phyloP scores from a whole-genome alignment of 495 filamentous ascomycete species.

The Daldinia loculata region DNA sequence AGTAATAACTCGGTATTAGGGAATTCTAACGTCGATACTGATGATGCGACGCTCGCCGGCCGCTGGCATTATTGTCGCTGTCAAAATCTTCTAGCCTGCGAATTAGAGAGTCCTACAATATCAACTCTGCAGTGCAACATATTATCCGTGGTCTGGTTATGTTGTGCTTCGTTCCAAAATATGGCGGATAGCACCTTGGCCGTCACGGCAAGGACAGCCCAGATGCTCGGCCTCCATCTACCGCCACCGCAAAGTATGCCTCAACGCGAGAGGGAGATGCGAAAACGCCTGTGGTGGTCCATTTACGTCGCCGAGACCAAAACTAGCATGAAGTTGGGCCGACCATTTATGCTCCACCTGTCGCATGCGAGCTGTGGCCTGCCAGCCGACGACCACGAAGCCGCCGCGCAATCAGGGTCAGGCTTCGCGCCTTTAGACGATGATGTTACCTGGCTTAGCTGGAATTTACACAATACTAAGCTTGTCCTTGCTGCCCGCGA shows the following conservation, averaged over 20 bases:
- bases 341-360: slow-evolving; percentile 49
- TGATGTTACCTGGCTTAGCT: slow-evolving; percentile 42
- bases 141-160: slow-evolving; percentile 56
- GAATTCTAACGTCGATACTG: slow-evolving; percentile 31
- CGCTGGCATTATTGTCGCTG: slow-evolving; percentile 53
- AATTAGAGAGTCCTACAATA: slow-evolving; percentile 58
- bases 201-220: slow-evolving; percentile 54
- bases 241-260: slow-evolving; percentile 51
- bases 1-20: not conserved
- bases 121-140: slow-evolving; percentile 62
- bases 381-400: slow-evolving; percentile 44
- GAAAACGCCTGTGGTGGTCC: slow-evolving; percentile 60
- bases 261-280: slow-evolving; percentile 47
- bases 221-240: slow-evolving; percentile 58
- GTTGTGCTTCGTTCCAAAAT: slow-evolving; percentile 56
- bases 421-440: slow-evolving; percentile 47
- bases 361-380: slow-evolving; percentile 46
- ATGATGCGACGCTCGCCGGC: slow-evolving; percentile 55
- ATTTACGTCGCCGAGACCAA: slow-evolving; percentile 57
- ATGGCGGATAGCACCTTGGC: slow-evolving; percentile 53
- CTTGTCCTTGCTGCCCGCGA: slow-evolving; percentile 50
- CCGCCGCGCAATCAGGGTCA: slow-evolving; percentile 46
- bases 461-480: slow-evolving; percentile 48
- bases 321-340: slow-evolving; percentile 58
- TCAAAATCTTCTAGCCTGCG: slow-evolving; percentile 51